Evolutionary conservation across 495 filamentous ascomycete genomes (phyloP), one percentile per base, ranked within the genome.

Genomic region (Margaritispora aquatica): DNA sequence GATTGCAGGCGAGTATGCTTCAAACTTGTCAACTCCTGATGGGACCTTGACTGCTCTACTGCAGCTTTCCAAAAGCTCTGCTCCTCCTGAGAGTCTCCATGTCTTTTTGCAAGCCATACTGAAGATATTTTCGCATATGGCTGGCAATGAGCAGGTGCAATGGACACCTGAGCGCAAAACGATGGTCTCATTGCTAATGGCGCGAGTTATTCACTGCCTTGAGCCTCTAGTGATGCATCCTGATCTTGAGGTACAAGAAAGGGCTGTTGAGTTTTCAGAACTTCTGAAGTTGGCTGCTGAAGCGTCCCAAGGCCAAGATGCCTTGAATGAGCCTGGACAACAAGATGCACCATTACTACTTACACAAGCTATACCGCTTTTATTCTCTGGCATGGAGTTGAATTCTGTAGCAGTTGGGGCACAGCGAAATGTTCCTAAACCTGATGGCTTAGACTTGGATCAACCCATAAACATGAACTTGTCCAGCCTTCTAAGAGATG

Each of bases 181-280:
- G 11, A 83, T 84, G 60, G 80, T 86, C 7, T 82, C 84, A 17
- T 77, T 98, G 21, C 77, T 95, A 1, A 81, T 95, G 70, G 85
- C 86, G 22, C 82, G 90, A 24, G 80, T 96, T n/a, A 77, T 94
- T 22, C 78, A 89, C 62, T 88, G 91, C 47, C 75, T 96, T 1
- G 92, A 96, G 53, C 78, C 83, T 0, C 72, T 97, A 24, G 78
- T 85, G 0, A 79, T 82, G 3, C 91, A 96, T 68, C 90, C 95
- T 0, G 87, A 84, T 63, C 75, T 98, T 10, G 94, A 97, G 66
- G 90, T 97, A n/a, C 94, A 98, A 70, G 94, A 97, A 71, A 83
- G 95, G 51, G 85, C 91, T 8, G 92, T 96, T 17, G 93, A 96
- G 66, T 95, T 93, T 64, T 78, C 88, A 1, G 94, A 98, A 65